Evolutionary conservation across 2,329 filamentous ascomycete species (phyloP), one percentile per base, ranked within the genome.

Genomic region (Calonectria pseudoturangicola): DNA sequence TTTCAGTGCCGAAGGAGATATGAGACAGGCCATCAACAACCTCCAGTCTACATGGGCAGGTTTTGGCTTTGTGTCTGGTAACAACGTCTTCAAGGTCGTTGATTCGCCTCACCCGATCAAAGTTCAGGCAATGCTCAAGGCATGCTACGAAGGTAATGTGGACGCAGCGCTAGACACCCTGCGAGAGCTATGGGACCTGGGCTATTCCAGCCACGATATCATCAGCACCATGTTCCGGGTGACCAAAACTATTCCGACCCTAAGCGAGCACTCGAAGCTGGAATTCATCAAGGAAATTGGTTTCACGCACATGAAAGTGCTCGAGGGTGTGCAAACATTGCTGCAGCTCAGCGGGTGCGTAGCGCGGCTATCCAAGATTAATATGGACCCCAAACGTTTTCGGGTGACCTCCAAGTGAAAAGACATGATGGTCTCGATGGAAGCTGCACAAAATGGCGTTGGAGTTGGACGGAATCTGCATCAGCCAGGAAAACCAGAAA

Each of bases 171-270:
- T 99, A 72, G 95, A 98, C 78, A 92, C 90, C 4, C 86, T 99
- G 76, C 94, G 95, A 78, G 97, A 98, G 86, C 88, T 99, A 50
- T 99, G 97, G 96, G 92, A 93, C 73, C 87, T 98, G 73, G 97
- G 97, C 16, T 99, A 99, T 86, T 98, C 95, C n/a, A 97, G 95
- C 79, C 96, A 99, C 86, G 97, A 99, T 84, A 98, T 99, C 79
- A 97, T 99, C 84, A 97, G 94, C 86, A 99, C 96, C 74, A 99
- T 99, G 97, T 98, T 99, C 89, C 93, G 93, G 81, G 97, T 99
- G 73, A 98, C 97, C 56, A 99, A 98, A 88, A 97, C 95, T 1
- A 95, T 98, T 72, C 94, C 95, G 2, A 95, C 93, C 1, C 87
- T 99, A 70, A 97, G 95, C 77, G 97, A 99, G 85, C 95, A 98